A percentile compares a stretch with the other conserved stretches of the same genome.
These are phyloP conservation scores for Chaetomiaceae sp. DNA, from an alignment of 2,329 filamentous ascomycete genomes.

Conservation along the genomic window DNA sequence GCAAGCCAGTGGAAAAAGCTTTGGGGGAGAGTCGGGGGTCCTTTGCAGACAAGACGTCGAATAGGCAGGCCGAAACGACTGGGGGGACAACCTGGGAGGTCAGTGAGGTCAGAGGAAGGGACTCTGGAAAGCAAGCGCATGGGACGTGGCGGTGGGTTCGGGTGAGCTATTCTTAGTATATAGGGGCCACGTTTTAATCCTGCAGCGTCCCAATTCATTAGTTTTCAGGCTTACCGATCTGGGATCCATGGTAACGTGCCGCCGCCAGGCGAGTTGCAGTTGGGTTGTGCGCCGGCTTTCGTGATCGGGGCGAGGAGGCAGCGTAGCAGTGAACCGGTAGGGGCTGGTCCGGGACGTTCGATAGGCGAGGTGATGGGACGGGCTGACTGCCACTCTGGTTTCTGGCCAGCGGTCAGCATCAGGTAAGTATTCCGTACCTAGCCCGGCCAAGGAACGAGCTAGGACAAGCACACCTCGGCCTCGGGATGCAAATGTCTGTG, in stretches of 20 bases:
- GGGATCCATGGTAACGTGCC: constrained; percentile 30
- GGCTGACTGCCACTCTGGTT: not conserved
- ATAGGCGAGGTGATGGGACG: constrained; percentile 14
- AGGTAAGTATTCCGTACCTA: no score
- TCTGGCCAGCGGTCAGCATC: not conserved
- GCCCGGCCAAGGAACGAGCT: no score
- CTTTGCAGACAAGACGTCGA: constrained; percentile 21
- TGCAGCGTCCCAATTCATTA: constrained; percentile 31
- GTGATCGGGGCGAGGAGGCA: constrained; percentile 18
- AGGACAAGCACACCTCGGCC: not conserved
- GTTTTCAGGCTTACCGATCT: constrained; percentile 30
- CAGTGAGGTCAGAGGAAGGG: constrained; percentile 23
- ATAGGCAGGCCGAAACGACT: constrained; percentile 19
- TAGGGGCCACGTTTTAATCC: constrained; percentile 30
- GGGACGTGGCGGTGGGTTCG: constrained; percentile 23
- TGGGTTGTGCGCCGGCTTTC: constrained; percentile 24
- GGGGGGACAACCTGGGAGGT: no score
- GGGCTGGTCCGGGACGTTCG: constrained; percentile 16
- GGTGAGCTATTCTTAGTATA: constrained; percentile 32
- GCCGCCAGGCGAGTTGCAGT: constrained; percentile 28
- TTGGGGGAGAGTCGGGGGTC: constrained; percentile 13
- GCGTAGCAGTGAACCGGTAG: constrained; percentile 18
- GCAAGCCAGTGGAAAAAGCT: no score
- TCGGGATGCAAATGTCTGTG: not conserved
- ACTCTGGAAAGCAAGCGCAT: constrained; percentile 19